Evolutionary conservation across 768 basidiomycete species (phyloP).

Genomic region (Rhodotorula taiwanensis): DNA sequence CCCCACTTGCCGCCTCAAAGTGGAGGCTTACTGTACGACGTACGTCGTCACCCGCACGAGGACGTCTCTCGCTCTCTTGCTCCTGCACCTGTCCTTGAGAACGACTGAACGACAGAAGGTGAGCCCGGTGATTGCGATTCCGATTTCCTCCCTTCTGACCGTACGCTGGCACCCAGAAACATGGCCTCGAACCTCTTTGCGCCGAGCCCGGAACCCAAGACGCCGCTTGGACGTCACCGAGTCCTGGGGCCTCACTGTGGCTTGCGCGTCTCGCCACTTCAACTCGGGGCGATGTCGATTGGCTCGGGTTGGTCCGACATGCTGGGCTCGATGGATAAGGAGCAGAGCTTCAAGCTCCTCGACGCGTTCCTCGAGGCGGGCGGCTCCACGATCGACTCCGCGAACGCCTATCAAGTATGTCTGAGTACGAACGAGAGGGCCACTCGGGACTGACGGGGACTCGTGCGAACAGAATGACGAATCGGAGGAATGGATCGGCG

Average conservation of each 20-base stretch:
- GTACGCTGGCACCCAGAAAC: too few species aligned
- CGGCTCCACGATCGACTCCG: slow-evolving; percentile 50
- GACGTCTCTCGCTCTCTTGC: too few species aligned
- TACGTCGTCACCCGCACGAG: too few species aligned
- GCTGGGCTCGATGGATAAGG: slow-evolving; percentile 50
- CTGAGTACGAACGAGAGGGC: too few species aligned
- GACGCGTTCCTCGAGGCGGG: slow-evolving; percentile 51
- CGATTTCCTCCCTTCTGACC: too few species aligned
- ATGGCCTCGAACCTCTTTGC: slow-evolving; percentile 2
- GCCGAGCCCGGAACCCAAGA: slow-evolving; percentile 6
- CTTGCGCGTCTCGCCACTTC: slow-evolving; percentile 51
- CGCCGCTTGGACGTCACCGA: slow-evolving; percentile 43
- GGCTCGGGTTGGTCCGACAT: slow-evolving; percentile 1
- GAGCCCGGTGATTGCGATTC: too few species aligned
- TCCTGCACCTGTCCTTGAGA: too few species aligned
- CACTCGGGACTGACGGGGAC: background rate
- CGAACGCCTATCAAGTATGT: slow-evolving; percentile 46
- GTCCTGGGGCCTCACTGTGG: slow-evolving; percentile 45
- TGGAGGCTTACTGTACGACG: too few species aligned
- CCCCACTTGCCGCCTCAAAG: too few species aligned
- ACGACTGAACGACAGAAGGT: too few species aligned
- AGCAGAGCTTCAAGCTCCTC: slow-evolving; percentile 49
- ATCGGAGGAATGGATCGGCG: slow-evolving; percentile 55
- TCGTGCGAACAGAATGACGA: slow-evolving; percentile 54
- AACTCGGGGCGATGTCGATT: slow-evolving; percentile 42